A percentile compares a stretch with the other conserved stretches of the same genome.
phyloP scores from a whole-genome alignment of 2,329 filamentous ascomycete species.

The Epichloe aotearoae region DNA sequence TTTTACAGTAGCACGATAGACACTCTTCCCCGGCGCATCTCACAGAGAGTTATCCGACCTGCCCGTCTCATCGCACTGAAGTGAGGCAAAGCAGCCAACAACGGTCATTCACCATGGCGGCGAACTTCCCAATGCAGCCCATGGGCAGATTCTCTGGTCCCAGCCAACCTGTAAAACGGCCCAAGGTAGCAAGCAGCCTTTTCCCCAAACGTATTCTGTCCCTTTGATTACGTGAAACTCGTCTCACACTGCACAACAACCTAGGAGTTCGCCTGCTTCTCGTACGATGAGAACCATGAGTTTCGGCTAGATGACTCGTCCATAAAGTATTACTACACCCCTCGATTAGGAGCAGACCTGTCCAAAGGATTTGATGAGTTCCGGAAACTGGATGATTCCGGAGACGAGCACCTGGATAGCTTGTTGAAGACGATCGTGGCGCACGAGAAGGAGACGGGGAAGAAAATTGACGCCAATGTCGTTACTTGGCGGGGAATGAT shows the following conservation, averaged over 20 bases:
- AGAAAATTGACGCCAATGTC: slow-evolving; percentile 61
- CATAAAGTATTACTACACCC: slow-evolving; percentile 79
- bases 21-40: neutral
- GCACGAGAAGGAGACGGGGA: slow-evolving; percentile 55
- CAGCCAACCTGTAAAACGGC: slow-evolving; percentile 59
- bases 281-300: slow-evolving; percentile 72
- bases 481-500: slow-evolving; percentile 97
- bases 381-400: slow-evolving; percentile 64
- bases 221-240: neutral
- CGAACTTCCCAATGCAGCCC: slow-evolving; percentile 55
- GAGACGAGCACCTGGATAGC: slow-evolving; percentile 80
- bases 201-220: neutral
- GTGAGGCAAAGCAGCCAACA: neutral
- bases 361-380: slow-evolving; percentile 74
- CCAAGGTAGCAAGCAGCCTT: slow-evolving; percentile 38
- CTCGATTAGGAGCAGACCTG: slow-evolving; percentile 56
- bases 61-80: neutral
- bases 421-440: slow-evolving; percentile 63
- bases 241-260: neutral
- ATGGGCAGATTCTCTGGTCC: slow-evolving; percentile 52
- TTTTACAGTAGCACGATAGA: neutral
- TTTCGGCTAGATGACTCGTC: slow-evolving; percentile 68
- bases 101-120: slow-evolving; percentile 12
- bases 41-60: neutral
- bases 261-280: slow-evolving; percentile 85